phyloP scores from a whole-genome alignment of 352 stramenopile genomes.

The Achlya hypogyna region DNA sequence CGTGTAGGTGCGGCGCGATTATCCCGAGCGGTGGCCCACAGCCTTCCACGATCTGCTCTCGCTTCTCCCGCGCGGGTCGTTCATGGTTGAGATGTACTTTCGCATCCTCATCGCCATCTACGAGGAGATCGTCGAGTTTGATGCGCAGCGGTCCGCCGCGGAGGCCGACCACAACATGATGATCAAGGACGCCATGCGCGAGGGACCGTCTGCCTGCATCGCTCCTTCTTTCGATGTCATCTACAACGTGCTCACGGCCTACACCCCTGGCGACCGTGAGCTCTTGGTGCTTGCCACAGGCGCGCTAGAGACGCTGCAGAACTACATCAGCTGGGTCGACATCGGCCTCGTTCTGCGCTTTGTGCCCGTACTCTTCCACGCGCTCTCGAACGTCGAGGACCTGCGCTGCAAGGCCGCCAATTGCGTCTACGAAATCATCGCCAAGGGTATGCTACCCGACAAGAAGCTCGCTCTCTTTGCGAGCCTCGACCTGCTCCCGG shows the following conservation, averaged over 20 bases:
- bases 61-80: conserved; percentile 54
- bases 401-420: conserved; percentile 66
- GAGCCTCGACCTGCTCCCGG: conserved; percentile 55
- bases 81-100: conserved; percentile 87
- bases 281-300: conserved; percentile 39
- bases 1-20: conserved; percentile 78
- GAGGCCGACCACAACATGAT: conserved; percentile 63
- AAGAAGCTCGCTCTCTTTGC: conserved; percentile 76
- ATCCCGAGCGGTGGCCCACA: conserved; percentile 71
- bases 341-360: conserved; percentile 70
- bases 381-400: conserved; percentile 36
- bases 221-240: conserved; percentile 73
- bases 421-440: conserved; percentile 78
- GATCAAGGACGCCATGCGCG: conserved; percentile 84
- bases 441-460: conserved; percentile 77
- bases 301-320: conserved; percentile 69
- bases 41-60: conserved; percentile 80
- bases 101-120: conserved; percentile 83
- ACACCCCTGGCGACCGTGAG: conserved; percentile 23
- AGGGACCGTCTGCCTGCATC: conserved; percentile 50
- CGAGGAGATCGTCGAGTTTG: conserved; percentile 87
- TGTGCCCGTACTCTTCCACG: conserved; percentile 60
- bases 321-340: conserved; percentile 83
- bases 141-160: conserved; percentile 45
- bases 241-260: conserved; percentile 69